These are phyloP conservation scores for Lachnum nothofagi DNA, from an alignment of 2,329 filamentous ascomycete species.

Conservation along the genomic window DNA sequence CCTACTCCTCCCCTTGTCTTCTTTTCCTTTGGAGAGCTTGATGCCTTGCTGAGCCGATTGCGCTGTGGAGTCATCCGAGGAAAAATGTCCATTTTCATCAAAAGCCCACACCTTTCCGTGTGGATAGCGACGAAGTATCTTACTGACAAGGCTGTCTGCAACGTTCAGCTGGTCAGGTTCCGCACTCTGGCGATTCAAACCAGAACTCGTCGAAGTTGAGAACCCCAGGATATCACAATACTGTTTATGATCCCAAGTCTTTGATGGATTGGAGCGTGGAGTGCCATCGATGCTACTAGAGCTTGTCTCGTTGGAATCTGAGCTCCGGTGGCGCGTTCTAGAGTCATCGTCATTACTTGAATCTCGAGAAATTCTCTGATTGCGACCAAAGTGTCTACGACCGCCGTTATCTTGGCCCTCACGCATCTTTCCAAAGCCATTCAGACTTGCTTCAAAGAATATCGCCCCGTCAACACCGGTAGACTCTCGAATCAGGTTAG, in stretches of 20 bases:
- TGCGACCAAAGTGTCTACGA: background rate
- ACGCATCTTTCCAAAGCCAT: background rate
- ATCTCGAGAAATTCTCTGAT: background rate
- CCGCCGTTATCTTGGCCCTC: background rate
- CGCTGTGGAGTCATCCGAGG: background rate
- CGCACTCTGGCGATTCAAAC: slow-evolving; percentile 4
- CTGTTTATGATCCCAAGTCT: background rate
- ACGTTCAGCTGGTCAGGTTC: background rate
- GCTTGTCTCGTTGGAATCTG: background rate
- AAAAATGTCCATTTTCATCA: slow-evolving; percentile 4
- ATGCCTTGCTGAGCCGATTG: background rate
- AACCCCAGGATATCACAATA: slow-evolving; percentile 8
- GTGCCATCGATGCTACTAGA: background rate
- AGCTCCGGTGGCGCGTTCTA: background rate
- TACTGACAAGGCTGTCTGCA: slow-evolving; percentile 4
- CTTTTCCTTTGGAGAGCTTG: background rate
- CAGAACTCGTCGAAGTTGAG: slow-evolving; percentile 7
- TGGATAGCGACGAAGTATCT: slow-evolving; percentile 9
- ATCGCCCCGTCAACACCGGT: slow-evolving; percentile 7
- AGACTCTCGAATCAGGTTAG: slow-evolving; percentile 12
- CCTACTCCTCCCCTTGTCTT: background rate
- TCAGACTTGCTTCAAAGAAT: slow-evolving; percentile 7
- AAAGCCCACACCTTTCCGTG: slow-evolving; percentile 12
- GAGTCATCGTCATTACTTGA: background rate
- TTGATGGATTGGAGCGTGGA: background rate